Base-by-base conservation (phyloP, 768 basidiomycete species). In the Kwoniella newhampshirensis region DNA sequence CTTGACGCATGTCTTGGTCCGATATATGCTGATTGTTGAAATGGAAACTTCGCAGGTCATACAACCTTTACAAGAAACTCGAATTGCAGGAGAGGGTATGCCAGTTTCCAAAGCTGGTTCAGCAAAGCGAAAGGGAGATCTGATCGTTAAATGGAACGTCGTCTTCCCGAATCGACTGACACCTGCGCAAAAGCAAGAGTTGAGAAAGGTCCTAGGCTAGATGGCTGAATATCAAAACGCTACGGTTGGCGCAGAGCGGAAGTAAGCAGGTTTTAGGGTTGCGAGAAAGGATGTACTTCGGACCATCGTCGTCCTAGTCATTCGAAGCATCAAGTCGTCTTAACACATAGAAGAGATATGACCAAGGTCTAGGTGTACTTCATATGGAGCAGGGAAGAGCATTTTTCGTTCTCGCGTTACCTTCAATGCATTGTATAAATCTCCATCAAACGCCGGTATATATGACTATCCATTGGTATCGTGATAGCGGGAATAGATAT, bases 91-190 rank as follows among this genome's bases (percentile, higher is more conserved):
- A 1, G 91, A 96, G 65, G 69, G 68, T 17, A 75, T 73, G 68
- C 92, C 93, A 2, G 85, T 92, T 44, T 82, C 91, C 55, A 92
- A 89, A 75, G 87, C 86, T 57, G 86, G 85, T 17, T 80, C 79
- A 40, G 79, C 79, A 55, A 82, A 81, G 78, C 83, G 79, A 60
- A 90, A 88, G 78, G 94, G 94, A 1, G 89, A 97, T 77, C 75
- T 97, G 49, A 79, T 88, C 46, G 81, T 94, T 45, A 83, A 82
- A 60, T 90, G 78, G 75, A 88, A 94, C 39, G 82, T 94, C 20
- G 80, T 84, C 23, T 93, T 97, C 82, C 94, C 94, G 0, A 82
- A 84, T 26, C 79, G 82, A 43, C 73, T 97, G 57, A 87, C 88
- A 11, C 77, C 83, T 2, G 78, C 81, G 17, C 92, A 97, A 79